Conservation (phyloP, 495 filamentous ascomycete genomes). For the Penicillium salamii region DNA sequence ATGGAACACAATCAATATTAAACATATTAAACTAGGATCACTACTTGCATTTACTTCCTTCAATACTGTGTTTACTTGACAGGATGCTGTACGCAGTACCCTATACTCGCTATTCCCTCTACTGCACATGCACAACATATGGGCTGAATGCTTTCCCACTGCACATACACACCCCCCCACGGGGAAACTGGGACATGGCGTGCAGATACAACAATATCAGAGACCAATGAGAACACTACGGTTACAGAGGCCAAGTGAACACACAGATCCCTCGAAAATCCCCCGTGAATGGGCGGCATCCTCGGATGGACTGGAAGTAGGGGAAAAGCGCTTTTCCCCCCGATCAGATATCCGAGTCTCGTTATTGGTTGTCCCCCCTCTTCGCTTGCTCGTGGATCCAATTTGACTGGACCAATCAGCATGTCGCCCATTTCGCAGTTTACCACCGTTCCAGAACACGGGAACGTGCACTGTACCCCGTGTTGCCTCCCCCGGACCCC, state of each 20-base stretch:
- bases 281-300: too few species aligned
- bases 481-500: constrained; percentile 9
- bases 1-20: too few species aligned
- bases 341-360: not conserved
- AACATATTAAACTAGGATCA: too few species aligned
- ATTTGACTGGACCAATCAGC: constrained; percentile 9
- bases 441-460: not conserved
- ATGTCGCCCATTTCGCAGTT: not conserved
- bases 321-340: constrained; percentile 30
- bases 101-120: not conserved
- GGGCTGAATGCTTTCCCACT: constrained; percentile 31
- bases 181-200: constrained; percentile 10
- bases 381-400: constrained; percentile 5
- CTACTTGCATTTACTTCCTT: too few species aligned
- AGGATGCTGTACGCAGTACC: too few species aligned
- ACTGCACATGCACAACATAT: not conserved
- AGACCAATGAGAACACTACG: not conserved
- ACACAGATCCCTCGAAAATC: too few species aligned
- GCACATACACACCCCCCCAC: constrained; percentile 12
- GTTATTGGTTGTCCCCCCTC: constrained; percentile 12
- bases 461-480: constrained; percentile 3
- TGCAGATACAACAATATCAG: not conserved
- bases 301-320: not conserved
- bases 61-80: too few species aligned
- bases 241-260: constrained; percentile 6